Evolutionary conservation across 768 basidiomycete species (phyloP).

Genomic region (Trametes coccinea): DNA sequence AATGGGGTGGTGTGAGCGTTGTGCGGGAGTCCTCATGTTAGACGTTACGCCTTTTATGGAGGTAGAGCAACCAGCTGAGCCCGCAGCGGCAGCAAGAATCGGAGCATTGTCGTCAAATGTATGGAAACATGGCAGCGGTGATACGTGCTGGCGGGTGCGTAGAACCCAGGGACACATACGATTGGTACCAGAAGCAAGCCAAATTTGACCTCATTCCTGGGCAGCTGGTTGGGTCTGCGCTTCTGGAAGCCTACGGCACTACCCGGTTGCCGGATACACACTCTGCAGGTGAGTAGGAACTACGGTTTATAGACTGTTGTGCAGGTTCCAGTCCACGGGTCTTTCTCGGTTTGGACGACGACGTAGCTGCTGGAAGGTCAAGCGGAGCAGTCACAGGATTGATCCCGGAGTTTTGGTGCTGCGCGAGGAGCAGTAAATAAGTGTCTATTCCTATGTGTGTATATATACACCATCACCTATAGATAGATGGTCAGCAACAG

Average conservation of each 20-base stretch:
- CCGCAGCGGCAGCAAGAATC: background rate
- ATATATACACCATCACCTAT: too few species aligned
- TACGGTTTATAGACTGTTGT: background rate
- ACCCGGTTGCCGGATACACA: background rate
- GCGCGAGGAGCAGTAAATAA: background rate
- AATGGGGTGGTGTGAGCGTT: background rate
- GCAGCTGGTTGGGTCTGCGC: background rate
- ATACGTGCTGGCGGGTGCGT: background rate
- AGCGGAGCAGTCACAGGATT: background rate
- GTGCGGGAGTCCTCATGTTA: too few species aligned
- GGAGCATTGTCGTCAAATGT: slow-evolving; percentile 15
- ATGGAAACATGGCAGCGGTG: background rate
- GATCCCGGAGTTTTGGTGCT: background rate
- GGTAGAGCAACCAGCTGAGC: background rate
- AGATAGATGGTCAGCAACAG: too few species aligned
- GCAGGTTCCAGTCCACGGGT: background rate
- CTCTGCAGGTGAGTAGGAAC: background rate
- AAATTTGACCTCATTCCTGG: background rate
- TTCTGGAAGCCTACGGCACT: slow-evolving; percentile 3
- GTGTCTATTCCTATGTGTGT: too few species aligned
- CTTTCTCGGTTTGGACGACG: background rate
- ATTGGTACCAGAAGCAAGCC: background rate
- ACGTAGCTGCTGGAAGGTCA: background rate
- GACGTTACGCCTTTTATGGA: background rate
- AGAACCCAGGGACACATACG: background rate